A percentile compares a stretch with the other conserved stretches of the same genome.
These are phyloP conservation scores for Parsonsia alboflavescens DNA, from an alignment of 257 asterid genomes.

Conservation along the genomic window DNA sequence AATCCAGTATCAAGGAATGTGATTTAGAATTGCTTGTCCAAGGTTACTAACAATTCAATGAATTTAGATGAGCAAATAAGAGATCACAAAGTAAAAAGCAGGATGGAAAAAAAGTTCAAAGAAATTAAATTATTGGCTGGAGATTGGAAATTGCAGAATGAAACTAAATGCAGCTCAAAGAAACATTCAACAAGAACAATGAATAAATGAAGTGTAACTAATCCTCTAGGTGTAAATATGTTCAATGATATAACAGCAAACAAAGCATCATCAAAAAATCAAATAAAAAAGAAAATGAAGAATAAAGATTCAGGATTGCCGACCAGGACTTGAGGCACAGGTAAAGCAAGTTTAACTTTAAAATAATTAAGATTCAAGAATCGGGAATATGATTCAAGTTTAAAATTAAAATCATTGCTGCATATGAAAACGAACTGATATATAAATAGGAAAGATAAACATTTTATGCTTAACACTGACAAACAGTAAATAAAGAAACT, in stretches of 20 bases:
- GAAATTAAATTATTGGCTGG: too few relatives aligned
- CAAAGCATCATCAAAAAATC: not conserved
- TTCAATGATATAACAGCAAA: not conserved
- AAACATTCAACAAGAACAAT: too few relatives aligned
- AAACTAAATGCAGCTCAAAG: too few relatives aligned
- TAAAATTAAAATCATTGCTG: too few relatives aligned
- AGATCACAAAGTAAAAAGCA: too few relatives aligned
- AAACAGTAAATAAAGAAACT: constrained; percentile 6
- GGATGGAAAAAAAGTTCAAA: too few relatives aligned
- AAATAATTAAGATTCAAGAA: not conserved
- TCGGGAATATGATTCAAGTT: not conserved
- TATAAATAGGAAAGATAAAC: not conserved
- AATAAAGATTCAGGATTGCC: not conserved
- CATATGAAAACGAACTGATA: too few relatives aligned
- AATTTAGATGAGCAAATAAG: too few relatives aligned
- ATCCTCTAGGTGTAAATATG: not conserved
- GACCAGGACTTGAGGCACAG: not conserved
- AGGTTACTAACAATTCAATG: too few relatives aligned
- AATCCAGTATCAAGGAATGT: not conserved
- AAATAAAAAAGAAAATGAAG: not conserved
- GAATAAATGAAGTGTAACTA: too few relatives aligned
- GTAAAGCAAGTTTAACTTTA: not conserved
- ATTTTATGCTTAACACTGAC: not conserved
- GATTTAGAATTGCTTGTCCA: not conserved
- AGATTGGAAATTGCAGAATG: too few relatives aligned